A percentile compares a stretch with the other conserved stretches of the same genome.
Evolutionary conservation across 2,329 filamentous ascomycete species (phyloP).

Genomic region (Trichoderma gracile): DNA sequence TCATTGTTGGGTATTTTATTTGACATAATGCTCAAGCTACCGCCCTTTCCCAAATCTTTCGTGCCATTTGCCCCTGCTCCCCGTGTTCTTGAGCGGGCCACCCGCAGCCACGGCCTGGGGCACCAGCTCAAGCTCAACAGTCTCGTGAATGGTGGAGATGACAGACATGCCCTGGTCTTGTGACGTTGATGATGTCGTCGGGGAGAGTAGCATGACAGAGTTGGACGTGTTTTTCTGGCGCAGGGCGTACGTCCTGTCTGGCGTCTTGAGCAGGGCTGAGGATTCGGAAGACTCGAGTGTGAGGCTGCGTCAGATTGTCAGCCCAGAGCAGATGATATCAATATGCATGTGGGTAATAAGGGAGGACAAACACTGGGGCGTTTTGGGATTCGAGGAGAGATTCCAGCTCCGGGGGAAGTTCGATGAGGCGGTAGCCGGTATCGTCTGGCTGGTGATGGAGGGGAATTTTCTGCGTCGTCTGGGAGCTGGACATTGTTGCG

Average conservation of each 20-base stretch:
- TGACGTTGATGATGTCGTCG: conserved; percentile 29
- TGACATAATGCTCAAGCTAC: conserved; percentile 29
- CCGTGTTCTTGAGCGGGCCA: conserved; percentile 35
- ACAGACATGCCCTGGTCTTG: conserved; percentile 44
- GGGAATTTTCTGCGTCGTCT: conserved; percentile 50
- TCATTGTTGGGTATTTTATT: neutral
- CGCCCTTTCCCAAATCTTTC: conserved; percentile 55
- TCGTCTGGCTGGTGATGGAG: conserved; percentile 52
- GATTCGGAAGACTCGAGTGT: conserved; percentile 52
- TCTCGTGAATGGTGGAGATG: conserved; percentile 61
- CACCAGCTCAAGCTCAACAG: conserved; percentile 58
- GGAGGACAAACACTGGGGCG: conserved; percentile 52
- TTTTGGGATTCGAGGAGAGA: conserved; percentile 55
- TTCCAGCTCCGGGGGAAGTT: conserved; percentile 61
- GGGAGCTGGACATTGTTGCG: conserved; percentile 44
- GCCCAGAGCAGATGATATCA: too few species aligned
- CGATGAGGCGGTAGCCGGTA: conserved; percentile 59
- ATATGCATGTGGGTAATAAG: neutral
- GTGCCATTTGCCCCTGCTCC: conserved; percentile 58
- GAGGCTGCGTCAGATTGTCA: conserved; percentile 40
- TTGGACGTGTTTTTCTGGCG: conserved; percentile 70
- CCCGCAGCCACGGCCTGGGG: conserved; percentile 36
- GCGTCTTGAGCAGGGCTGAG: conserved; percentile 54
- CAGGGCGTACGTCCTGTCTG: conserved; percentile 56
- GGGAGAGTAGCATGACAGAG: conserved; percentile 58